phyloP scores from a whole-genome alignment of 495 filamentous ascomycete genomes.

The Annulohypoxylon nitens region DNA sequence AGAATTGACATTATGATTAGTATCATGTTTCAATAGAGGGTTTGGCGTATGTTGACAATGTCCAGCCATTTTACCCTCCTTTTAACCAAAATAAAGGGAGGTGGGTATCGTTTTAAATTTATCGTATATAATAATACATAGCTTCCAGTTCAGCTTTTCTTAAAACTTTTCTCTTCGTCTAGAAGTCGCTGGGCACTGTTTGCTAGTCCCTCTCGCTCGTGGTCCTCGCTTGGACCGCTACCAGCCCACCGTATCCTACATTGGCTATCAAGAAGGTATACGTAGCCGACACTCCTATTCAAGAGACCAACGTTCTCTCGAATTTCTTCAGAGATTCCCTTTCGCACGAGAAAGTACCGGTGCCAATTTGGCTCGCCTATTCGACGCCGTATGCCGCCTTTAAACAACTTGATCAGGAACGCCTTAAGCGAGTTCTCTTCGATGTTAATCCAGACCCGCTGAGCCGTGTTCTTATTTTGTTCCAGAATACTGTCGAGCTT shows the following conservation, averaged over 20 bases:
- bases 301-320: slow-evolving; percentile 82
- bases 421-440: slow-evolving; percentile 85
- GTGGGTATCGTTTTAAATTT: slow-evolving; percentile 43
- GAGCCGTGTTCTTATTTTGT: slow-evolving; percentile 63
- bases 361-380: slow-evolving; percentile 72
- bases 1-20: slow-evolving; percentile 26
- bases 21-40: slow-evolving; percentile 7
- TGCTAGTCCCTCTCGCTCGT: slow-evolving; percentile 78
- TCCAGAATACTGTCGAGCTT: slow-evolving; percentile 68
- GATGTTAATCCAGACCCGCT: slow-evolving; percentile 86
- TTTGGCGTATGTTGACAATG: not conserved
- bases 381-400: slow-evolving; percentile 68
- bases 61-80: not conserved
- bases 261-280: slow-evolving; percentile 88
- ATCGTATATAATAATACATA: slow-evolving; percentile 23
- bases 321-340: slow-evolving; percentile 78
- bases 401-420: slow-evolving; percentile 77
- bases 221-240: slow-evolving; percentile 77
- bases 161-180: slow-evolving; percentile 63
- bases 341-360: slow-evolving; percentile 85
- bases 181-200: slow-evolving; percentile 76
- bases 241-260: slow-evolving; percentile 96
- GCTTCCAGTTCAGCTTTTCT: slow-evolving; percentile 13
- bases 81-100: slow-evolving; percentile 10
- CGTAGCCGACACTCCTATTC: slow-evolving; percentile 93